These are phyloP conservation scores for Fusarium equiseti DNA, from an alignment of 2,329 filamentous ascomycete genomes.

Conservation along the genomic window DNA sequence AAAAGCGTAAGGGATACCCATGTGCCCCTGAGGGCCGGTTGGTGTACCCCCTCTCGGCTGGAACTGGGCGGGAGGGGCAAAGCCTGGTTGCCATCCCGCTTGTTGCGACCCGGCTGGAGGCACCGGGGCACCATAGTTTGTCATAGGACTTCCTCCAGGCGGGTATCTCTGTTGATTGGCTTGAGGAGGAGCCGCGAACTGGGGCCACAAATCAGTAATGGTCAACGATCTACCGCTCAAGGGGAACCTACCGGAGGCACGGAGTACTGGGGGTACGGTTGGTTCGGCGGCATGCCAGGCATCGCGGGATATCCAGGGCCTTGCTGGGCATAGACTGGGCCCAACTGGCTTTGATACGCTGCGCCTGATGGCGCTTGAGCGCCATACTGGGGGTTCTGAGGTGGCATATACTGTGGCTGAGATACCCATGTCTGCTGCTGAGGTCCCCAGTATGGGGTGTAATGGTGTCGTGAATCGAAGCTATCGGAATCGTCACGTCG, in stretches of 20 bases:
- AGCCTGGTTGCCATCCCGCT: conserved; percentile 55
- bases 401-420: conserved; percentile 65
- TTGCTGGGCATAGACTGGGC: conserved; percentile 59
- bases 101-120: conserved; percentile 48
- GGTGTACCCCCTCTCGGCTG: conserved; percentile 50
- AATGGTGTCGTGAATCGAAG: conserved; percentile 76
- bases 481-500: conserved; percentile 73
- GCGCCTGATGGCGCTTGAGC: conserved; percentile 59
- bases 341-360: conserved; percentile 60
- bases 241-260: conserved; percentile 59
- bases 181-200: conserved; percentile 49
- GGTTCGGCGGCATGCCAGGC: conserved; percentile 57
- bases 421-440: conserved; percentile 71
- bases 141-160: conserved; percentile 52
- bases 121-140: conserved; percentile 53
- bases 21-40: conserved; percentile 47
- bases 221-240: not conserved
- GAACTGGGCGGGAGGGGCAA: conserved; percentile 49
- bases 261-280: conserved; percentile 61
- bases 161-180: conserved; percentile 51
- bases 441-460: conserved; percentile 74
- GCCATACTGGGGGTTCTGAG: conserved; percentile 56
- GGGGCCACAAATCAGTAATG: conserved; percentile 25
- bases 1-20: conserved; percentile 74
- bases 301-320: conserved; percentile 59